phyloP scores from a whole-genome alignment of 2,329 filamentous ascomycete species.

The Stromatinia cepivora region DNA sequence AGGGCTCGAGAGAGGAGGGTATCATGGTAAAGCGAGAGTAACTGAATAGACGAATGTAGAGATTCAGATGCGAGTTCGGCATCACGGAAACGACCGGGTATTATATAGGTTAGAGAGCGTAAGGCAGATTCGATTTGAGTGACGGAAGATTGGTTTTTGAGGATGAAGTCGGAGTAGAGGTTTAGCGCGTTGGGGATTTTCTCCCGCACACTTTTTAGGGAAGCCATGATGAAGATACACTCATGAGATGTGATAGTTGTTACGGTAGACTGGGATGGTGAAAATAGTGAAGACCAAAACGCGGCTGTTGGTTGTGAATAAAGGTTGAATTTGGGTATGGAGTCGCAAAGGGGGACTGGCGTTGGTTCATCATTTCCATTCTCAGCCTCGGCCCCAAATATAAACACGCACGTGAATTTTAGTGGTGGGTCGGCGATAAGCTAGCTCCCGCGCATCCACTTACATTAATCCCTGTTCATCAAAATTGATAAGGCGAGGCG shows the following conservation, averaged over 20 bases:
- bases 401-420: constrained; percentile 18
- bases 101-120: constrained; percentile 91
- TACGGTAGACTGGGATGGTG: neutral
- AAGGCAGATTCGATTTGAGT: constrained; percentile 93
- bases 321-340: constrained; percentile 2
- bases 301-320: constrained; percentile 7
- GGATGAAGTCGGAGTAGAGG: constrained; percentile 86
- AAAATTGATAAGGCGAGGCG: constrained; percentile 16
- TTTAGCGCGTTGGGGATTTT: constrained; percentile 51
- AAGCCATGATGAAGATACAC: constrained; percentile 21
- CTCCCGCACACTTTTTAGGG: constrained; percentile 26
- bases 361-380: constrained; percentile 7
- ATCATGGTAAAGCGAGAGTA: constrained; percentile 92
- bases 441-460: constrained; percentile 1
- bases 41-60: constrained; percentile 82
- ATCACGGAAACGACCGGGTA: constrained; percentile 86
- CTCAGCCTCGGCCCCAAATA: constrained; percentile 22
- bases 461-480: constrained; percentile 11
- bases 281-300: neutral
- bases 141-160: constrained; percentile 89
- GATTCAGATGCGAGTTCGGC: constrained; percentile 94
- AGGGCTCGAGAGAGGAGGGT: constrained; percentile 71
- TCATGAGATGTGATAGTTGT: neutral
- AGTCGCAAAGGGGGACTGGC: constrained; percentile 16
- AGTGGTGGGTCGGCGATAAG: constrained; percentile 20